A percentile compares a stretch with the other conserved stretches of the same genome.
Conservation (phyloP, 2,329 filamentous ascomycete genomes). For the Ramularia endophylla region DNA sequence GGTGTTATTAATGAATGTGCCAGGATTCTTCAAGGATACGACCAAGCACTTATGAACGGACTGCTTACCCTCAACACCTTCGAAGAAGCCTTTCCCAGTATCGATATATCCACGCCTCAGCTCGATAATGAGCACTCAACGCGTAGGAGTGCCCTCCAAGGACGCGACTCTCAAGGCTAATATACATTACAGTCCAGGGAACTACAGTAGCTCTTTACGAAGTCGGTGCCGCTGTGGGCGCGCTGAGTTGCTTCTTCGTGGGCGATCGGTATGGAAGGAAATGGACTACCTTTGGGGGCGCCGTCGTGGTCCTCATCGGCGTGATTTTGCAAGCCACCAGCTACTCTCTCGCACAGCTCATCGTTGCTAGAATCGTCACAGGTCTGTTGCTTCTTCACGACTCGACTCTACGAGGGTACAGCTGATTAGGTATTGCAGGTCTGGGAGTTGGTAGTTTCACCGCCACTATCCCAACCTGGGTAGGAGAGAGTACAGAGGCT, state of each 20-base stretch:
- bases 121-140: slow-evolving; percentile 15
- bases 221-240: slow-evolving; percentile 23
- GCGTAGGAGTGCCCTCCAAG: too few relatives aligned
- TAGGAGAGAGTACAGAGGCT: slow-evolving; percentile 64
- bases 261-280: slow-evolving; percentile 56
- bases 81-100: too few relatives aligned
- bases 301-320: slow-evolving; percentile 52
- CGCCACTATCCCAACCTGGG: slow-evolving; percentile 41
- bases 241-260: slow-evolving; percentile 40
- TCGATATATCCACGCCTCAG: slow-evolving; percentile 25
- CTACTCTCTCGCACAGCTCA: slow-evolving; percentile 41
- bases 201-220: slow-evolving; percentile 30
- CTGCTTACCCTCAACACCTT: too few relatives aligned
- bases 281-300: slow-evolving; percentile 55
- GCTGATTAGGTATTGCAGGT: slow-evolving; percentile 36
- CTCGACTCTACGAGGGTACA: slow-evolving; percentile 42
- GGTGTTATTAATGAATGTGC: too few relatives aligned
- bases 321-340: slow-evolving; percentile 53
- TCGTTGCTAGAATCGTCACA: slow-evolving; percentile 48
- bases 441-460: slow-evolving; percentile 33
- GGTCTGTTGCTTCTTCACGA: too few relatives aligned
- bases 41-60: too few relatives aligned
- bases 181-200: slow-evolving; percentile 14
- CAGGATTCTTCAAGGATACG: too few relatives aligned
- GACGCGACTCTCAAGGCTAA: background rate